Evolutionary conservation across 225 moss, liverwort and hornwort species (phyloP).

Genomic region (Asterella californica): DNA sequence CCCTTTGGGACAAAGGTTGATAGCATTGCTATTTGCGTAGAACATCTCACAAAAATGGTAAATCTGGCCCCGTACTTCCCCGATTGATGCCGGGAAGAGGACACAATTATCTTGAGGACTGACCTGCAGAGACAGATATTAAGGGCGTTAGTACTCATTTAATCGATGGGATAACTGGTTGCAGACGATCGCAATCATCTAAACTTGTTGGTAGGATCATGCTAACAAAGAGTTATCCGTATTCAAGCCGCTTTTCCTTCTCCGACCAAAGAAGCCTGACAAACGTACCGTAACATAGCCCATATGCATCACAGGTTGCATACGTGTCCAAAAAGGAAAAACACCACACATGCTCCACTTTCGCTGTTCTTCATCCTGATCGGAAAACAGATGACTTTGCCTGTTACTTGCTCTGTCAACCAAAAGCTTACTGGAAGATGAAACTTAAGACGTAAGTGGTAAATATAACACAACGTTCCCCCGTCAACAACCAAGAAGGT

Average conservation of each 20-base stretch:
- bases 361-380: conserved; percentile 49
- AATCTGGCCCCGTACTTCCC: conserved; percentile 65
- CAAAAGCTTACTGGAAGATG: neutral
- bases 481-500: neutral
- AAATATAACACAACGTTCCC: neutral
- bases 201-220: neutral
- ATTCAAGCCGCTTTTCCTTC: neutral
- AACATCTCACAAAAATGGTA: conserved; percentile 61
- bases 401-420: neutral
- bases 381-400: neutral
- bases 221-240: neutral
- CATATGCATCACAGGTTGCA: conserved; percentile 50
- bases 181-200: neutral
- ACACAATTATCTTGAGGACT: conserved; percentile 57
- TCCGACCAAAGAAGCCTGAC: neutral
- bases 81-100: conserved; percentile 57
- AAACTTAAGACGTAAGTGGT: neutral
- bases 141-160: neutral
- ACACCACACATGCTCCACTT: conserved; percentile 59
- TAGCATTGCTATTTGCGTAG: conserved; percentile 39
- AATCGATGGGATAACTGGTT: neutral
- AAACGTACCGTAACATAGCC: conserved; percentile 58
- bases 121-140: conserved; percentile 36
- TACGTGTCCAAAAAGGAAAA: conserved; percentile 60
- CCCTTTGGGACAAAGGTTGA: conserved; percentile 58